Percentiles rank a stretch among this genome's conserved stretches.
Evolutionary conservation across 495 filamentous ascomycete genomes (phyloP).

Genomic region (Aspergillus haitiensis): DNA sequence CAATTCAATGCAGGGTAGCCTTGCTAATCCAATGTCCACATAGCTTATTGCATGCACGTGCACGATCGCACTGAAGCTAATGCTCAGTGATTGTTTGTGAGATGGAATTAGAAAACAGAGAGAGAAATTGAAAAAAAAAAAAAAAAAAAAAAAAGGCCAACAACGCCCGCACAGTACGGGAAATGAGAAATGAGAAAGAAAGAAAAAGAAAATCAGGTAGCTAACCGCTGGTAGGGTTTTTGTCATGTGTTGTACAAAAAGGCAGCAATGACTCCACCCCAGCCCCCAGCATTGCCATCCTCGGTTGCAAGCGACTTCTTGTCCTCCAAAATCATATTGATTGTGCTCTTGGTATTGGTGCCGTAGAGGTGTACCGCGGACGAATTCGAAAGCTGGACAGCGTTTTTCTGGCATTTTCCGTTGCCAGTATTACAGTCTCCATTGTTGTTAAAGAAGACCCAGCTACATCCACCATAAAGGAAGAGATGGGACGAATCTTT

Average conservation of each 20-base stretch:
- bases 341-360: conserved; percentile 42
- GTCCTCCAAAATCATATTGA: conserved; percentile 43
- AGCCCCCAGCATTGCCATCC: conserved; percentile 52
- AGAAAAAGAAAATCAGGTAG: too few relatives aligned
- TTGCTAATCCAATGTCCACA: too few relatives aligned
- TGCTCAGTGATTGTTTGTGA: too few relatives aligned
- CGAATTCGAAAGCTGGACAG: conserved; percentile 37
- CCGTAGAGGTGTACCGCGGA: conserved; percentile 41
- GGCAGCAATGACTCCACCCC: conserved; percentile 58
- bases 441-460: conserved; percentile 53
- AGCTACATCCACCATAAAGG: conserved; percentile 55
- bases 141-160: too few relatives aligned
- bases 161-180: too few relatives aligned
- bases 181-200: too few relatives aligned
- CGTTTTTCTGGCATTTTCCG: conserved; percentile 47
- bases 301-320: conserved; percentile 34
- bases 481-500: conserved; percentile 48
- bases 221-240: background rate
- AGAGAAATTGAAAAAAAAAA: too few relatives aligned
- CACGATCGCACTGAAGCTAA: too few relatives aligned
- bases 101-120: too few relatives aligned
- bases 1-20: too few relatives aligned
- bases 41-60: too few relatives aligned
- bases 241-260: conserved; percentile 33
- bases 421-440: conserved; percentile 35